Percentiles rank a stretch among this genome's conserved stretches.
phyloP scores from a whole-genome alignment of 768 basidiomycete genomes.

The Neoboletus subvelutipes region DNA sequence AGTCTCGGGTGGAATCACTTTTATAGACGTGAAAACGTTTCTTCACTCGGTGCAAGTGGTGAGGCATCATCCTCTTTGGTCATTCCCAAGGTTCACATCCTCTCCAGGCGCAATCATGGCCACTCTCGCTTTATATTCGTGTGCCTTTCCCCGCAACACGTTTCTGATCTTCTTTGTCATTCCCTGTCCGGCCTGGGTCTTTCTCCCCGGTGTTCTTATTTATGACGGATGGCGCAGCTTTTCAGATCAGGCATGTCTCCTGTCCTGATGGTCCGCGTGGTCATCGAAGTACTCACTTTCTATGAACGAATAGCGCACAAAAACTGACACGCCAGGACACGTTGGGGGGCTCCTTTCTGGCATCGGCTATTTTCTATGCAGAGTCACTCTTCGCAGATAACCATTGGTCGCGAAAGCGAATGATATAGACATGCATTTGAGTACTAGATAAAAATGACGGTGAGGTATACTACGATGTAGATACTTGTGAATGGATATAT shows the following conservation, averaged over 20 bases:
- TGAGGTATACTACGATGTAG: conserved; percentile 10
- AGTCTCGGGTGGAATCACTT: conserved; percentile 47
- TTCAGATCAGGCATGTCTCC: conserved; percentile 33
- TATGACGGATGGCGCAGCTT: conserved; percentile 37
- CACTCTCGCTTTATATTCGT: conserved; percentile 69
- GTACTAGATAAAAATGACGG: conserved; percentile 4
- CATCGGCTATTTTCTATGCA: conserved; percentile 48
- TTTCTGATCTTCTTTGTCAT: conserved; percentile 75
- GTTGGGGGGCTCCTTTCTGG: conserved; percentile 67
- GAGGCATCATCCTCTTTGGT: conserved; percentile 13
- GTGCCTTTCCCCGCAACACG: conserved; percentile 59
- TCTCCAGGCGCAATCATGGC: conserved; percentile 67
- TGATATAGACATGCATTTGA: conserved; percentile 10
- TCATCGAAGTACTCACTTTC: not conserved
- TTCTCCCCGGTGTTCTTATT: conserved; percentile 58
- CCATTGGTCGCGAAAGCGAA: not conserved
- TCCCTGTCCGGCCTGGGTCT: conserved; percentile 77
- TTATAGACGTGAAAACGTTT: conserved; percentile 30
- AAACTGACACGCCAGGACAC: conserved; percentile 64
- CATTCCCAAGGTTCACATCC: conserved; percentile 1
- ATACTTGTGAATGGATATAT: conserved; percentile 10
- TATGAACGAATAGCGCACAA: conserved; percentile 41
- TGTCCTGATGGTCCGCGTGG: not conserved
- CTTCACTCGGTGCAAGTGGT: conserved; percentile 75
- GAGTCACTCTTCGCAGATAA: conserved; percentile 29